phyloP scores from a whole-genome alignment of 331 rosid genomes.

The Malus hybrid region DNA sequence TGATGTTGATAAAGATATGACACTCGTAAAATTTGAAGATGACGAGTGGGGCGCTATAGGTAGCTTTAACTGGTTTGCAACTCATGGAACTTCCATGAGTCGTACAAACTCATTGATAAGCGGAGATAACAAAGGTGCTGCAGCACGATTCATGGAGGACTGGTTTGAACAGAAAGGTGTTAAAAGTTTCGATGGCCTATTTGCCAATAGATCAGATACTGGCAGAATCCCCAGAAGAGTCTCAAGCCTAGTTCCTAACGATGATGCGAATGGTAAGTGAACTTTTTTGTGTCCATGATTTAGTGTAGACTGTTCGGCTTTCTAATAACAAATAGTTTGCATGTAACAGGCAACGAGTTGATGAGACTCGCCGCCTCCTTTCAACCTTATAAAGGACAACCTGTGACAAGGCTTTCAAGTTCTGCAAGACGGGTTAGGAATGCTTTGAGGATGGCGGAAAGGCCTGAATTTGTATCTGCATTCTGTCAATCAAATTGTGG shows the following conservation, averaged over 20 bases:
- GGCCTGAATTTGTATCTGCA: constrained; percentile 19
- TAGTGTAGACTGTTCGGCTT: neutral
- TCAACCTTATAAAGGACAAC: constrained; percentile 3
- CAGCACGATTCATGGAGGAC: constrained; percentile 23
- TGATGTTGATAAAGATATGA: constrained; percentile 24
- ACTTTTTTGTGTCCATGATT: neutral
- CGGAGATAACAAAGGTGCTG: constrained; percentile 27
- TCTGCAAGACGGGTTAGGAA: constrained; percentile 6
- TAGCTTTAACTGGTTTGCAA: constrained; percentile 24
- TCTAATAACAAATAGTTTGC: neutral
- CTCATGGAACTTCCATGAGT: constrained; percentile 27
- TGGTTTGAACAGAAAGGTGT: constrained; percentile 11
- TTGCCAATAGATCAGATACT: neutral
- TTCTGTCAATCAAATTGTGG: constrained; percentile 25
- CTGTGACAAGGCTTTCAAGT: constrained; percentile 9
- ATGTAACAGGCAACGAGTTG: constrained; percentile 7
- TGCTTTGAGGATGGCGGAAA: neutral
- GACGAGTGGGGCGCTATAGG: constrained; percentile 11
- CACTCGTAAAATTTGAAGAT: constrained; percentile 16
- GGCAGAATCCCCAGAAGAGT: constrained; percentile 8
- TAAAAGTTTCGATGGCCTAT: neutral
- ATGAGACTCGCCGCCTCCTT: constrained; percentile 17
- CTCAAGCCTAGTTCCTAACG: constrained; percentile 1
- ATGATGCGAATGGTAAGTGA: neutral
- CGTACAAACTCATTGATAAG: constrained; percentile 22